Evolutionary conservation across 2,329 filamentous ascomycete species (phyloP).

Genomic region (Blastomyces percursus): DNA sequence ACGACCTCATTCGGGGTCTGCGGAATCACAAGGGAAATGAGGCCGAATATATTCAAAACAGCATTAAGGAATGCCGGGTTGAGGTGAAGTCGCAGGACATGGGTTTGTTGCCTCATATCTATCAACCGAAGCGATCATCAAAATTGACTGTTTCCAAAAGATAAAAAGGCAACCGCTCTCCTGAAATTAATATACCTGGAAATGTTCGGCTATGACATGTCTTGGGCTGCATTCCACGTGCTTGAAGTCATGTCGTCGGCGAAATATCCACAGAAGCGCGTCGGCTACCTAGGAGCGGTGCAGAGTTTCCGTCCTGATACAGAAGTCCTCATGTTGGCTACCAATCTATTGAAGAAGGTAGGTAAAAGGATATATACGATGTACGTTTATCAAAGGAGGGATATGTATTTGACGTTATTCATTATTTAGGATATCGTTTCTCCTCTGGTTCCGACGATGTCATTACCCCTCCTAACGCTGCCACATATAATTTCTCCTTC

Average conservation of each 20-base stretch:
- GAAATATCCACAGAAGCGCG: slow-evolving; percentile 89
- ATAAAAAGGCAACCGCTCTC: slow-evolving; percentile 90
- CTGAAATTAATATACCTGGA: slow-evolving; percentile 95
- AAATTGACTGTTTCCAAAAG: slow-evolving; percentile 34
- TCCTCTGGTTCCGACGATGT: slow-evolving; percentile 63
- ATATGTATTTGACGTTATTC: slow-evolving; percentile 12
- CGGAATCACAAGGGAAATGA: slow-evolving; percentile 93
- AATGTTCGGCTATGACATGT: slow-evolving; percentile 99
- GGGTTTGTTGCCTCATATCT: slow-evolving; percentile 45
- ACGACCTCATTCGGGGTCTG: slow-evolving; percentile 94
- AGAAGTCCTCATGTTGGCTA: slow-evolving; percentile 93
- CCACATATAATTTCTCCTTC: slow-evolving; percentile 90
- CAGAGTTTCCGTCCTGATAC: slow-evolving; percentile 95
- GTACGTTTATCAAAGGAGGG: slow-evolving; percentile 2
- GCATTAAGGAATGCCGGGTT: slow-evolving; percentile 84
- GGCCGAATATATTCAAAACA: slow-evolving; percentile 87
- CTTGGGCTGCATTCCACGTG: slow-evolving; percentile 96
- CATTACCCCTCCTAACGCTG: slow-evolving; percentile 77
- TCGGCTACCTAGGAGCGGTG: slow-evolving; percentile 87
- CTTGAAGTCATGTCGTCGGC: slow-evolving; percentile 97
- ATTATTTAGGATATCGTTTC: slow-evolving; percentile 45
- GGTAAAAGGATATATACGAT: not conserved
- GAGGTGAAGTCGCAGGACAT: slow-evolving; percentile 92
- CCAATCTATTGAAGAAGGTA: slow-evolving; percentile 91
- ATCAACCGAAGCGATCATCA: slow-evolving; percentile 5